Evolutionary conservation across 2,329 filamentous ascomycete genomes (phyloP).

Genomic region (Aspergillus unguis): DNA sequence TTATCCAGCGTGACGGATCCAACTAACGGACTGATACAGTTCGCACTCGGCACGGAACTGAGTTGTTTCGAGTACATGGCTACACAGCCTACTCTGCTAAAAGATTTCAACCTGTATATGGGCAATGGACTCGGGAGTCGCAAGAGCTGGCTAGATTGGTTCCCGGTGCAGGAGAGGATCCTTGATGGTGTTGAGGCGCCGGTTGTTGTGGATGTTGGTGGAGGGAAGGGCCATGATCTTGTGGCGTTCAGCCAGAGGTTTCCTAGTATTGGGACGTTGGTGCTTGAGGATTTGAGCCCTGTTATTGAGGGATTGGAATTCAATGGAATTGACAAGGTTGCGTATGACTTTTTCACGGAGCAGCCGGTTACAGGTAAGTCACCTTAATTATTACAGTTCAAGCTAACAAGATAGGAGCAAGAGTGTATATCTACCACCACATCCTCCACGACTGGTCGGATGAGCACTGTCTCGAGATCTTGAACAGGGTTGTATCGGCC

Average conservation of each 20-base stretch:
- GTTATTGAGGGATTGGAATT: background rate
- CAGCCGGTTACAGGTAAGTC: slow-evolving; percentile 6
- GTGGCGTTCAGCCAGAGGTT: background rate
- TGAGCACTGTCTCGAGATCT: background rate
- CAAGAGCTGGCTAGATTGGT: slow-evolving; percentile 8
- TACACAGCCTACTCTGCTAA: background rate
- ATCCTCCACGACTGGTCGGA: slow-evolving; percentile 34
- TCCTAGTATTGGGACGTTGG: background rate
- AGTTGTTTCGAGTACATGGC: slow-evolving; percentile 1
- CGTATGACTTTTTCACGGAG: slow-evolving; percentile 7
- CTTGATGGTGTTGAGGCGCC: background rate
- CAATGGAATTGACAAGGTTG: background rate
- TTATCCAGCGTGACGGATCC: slow-evolving; percentile 1
- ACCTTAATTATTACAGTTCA: background rate
- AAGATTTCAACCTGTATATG: slow-evolving; percentile 9
- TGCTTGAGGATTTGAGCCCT: slow-evolving; percentile 5
- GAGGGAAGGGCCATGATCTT: slow-evolving; percentile 9
- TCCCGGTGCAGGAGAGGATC: slow-evolving; percentile 6
- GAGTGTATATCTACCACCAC: slow-evolving; percentile 23
- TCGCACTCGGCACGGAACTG: background rate
- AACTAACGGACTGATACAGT: background rate
- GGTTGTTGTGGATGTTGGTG: slow-evolving; percentile 11
- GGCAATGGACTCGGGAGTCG: background rate
- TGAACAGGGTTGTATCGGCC: background rate
- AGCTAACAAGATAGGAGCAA: slow-evolving; percentile 7